Evolutionary conservation across 2,329 filamentous ascomycete genomes (phyloP).

Genomic region (Zopfia rhizophila): DNA sequence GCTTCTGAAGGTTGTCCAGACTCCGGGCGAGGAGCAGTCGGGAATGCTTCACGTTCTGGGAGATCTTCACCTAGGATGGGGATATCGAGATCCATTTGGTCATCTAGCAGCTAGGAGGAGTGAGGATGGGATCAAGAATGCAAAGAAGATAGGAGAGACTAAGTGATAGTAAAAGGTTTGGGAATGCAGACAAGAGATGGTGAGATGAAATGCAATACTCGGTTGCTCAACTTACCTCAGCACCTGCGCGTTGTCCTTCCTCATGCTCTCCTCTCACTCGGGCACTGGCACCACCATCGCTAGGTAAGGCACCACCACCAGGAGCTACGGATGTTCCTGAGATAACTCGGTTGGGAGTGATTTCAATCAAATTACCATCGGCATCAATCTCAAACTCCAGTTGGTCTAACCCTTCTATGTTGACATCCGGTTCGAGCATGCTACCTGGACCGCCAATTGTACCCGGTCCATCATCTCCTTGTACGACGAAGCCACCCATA

Average conservation of each 20-base stretch:
- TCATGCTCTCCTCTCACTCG: slow-evolving; percentile 56
- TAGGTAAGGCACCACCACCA: slow-evolving; percentile 26
- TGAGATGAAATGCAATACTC: slow-evolving; percentile 2
- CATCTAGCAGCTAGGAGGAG: slow-evolving; percentile 31
- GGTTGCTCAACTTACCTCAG: slow-evolving; percentile 51
- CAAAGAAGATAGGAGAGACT: slow-evolving; percentile 5
- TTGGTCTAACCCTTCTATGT: slow-evolving; percentile 57
- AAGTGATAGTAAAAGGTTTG: background rate
- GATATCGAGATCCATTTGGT: slow-evolving; percentile 43
- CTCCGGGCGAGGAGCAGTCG: slow-evolving; percentile 25
- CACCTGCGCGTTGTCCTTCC: slow-evolving; percentile 46
- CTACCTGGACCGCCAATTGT: slow-evolving; percentile 38
- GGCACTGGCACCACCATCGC: slow-evolving; percentile 50
- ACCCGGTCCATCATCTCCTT: slow-evolving; percentile 55
- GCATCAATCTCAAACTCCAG: slow-evolving; percentile 70
- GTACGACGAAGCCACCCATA: slow-evolving; percentile 52
- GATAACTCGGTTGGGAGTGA: slow-evolving; percentile 33
- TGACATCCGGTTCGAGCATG: slow-evolving; percentile 51
- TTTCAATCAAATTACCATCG: slow-evolving; percentile 67
- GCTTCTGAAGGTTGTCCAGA: slow-evolving; percentile 29
- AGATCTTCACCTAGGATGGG: slow-evolving; percentile 47
- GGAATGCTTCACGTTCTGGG: slow-evolving; percentile 41
- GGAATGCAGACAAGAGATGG: slow-evolving; percentile 6
- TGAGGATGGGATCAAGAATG: slow-evolving; percentile 27
- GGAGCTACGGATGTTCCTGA: slow-evolving; percentile 25